Conservation (phyloP, 2,329 filamentous ascomycete genomes). For the Ophiostoma montium region DNA sequence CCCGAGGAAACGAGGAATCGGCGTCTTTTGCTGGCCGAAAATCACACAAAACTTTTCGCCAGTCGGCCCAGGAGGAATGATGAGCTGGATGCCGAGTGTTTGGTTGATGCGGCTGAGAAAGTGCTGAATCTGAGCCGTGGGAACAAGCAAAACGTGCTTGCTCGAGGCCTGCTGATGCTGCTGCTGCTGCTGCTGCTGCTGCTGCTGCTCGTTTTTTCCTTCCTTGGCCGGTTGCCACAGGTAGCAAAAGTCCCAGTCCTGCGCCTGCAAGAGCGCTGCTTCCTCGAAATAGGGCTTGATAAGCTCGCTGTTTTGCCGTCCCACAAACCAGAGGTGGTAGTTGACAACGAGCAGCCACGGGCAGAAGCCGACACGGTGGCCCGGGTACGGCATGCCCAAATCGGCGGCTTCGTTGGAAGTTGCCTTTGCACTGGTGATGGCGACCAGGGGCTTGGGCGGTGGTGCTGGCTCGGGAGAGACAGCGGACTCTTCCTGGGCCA, state of each 20-base stretch:
- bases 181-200: not conserved
- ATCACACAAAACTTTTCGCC: conserved; percentile 42
- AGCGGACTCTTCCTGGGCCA: not conserved
- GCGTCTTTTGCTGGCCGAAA: conserved; percentile 47
- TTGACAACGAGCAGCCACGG: conserved; percentile 38
- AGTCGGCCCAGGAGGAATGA: conserved; percentile 38
- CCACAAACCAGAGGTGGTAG: conserved; percentile 47
- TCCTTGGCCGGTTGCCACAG: conserved; percentile 34
- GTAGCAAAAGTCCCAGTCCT: conserved; percentile 66
- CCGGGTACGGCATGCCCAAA: not conserved
- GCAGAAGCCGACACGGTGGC: conserved; percentile 20
- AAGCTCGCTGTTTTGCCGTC: conserved; percentile 34
- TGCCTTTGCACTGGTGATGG: not conserved
- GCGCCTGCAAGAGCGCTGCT: conserved; percentile 40
- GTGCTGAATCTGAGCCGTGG: conserved; percentile 47
- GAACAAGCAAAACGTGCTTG: conserved; percentile 47
- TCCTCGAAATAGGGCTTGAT: conserved; percentile 39
- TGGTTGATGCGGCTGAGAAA: conserved; percentile 53
- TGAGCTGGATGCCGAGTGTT: conserved; percentile 37
- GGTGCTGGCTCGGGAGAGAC: not conserved
- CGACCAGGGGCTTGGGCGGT: not conserved
- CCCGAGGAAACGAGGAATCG: conserved; percentile 55
- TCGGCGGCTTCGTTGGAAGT: not conserved
- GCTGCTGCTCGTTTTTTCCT: conserved; percentile 15
- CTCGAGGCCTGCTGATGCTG: not conserved